A percentile compares a stretch with the other conserved stretches of the same genome.
These are phyloP conservation scores for Plectosphaerella sp. DNA, from an alignment of 2,329 filamentous ascomycete genomes.

Conservation along the genomic window DNA sequence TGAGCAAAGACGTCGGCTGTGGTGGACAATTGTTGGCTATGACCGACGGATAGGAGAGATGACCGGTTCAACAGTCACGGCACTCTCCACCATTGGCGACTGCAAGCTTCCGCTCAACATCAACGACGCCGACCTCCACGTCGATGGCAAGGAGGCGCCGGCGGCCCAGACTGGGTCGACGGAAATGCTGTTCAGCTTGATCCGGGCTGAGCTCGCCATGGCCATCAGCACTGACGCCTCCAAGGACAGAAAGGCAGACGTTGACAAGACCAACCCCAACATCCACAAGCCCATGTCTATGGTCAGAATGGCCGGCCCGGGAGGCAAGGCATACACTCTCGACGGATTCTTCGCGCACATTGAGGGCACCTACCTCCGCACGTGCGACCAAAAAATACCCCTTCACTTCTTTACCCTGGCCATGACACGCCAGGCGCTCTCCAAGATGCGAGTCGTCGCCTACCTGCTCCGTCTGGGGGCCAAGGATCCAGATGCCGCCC, in stretches of 20 bases:
- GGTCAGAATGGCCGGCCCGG: constrained; percentile 44
- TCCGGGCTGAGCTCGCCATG: constrained; percentile 52
- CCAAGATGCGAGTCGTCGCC: constrained; percentile 51
- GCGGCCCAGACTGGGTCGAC: constrained; percentile 45
- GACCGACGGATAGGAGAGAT: constrained; percentile 67
- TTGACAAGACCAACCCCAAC: constrained; percentile 16
- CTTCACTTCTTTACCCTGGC: constrained; percentile 55
- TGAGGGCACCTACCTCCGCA: constrained; percentile 49
- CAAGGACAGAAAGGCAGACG: constrained; percentile 26
- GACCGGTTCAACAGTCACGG: constrained; percentile 53
- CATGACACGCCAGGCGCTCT: constrained; percentile 51
- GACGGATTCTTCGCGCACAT: constrained; percentile 51
- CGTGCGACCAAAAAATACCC: constrained; percentile 55
- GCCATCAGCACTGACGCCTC: constrained; percentile 44
- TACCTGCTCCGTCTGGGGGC: constrained; percentile 47
- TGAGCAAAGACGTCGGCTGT: constrained; percentile 66
- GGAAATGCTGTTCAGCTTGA: constrained; percentile 57
- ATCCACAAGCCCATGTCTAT: constrained; percentile 25
- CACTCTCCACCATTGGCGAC: constrained; percentile 48
- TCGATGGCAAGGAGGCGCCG: constrained; percentile 51
- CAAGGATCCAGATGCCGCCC: constrained; percentile 24
- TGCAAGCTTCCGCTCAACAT: constrained; percentile 56
- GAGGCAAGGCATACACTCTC: constrained; percentile 43
- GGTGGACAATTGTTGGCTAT: constrained; percentile 68
- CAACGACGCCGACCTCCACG: constrained; percentile 56